Evolutionary conservation across 257 asterid genomes (phyloP), one percentile per base, ranked within the genome.

Genomic region (Solanum ossicruentum): DNA sequence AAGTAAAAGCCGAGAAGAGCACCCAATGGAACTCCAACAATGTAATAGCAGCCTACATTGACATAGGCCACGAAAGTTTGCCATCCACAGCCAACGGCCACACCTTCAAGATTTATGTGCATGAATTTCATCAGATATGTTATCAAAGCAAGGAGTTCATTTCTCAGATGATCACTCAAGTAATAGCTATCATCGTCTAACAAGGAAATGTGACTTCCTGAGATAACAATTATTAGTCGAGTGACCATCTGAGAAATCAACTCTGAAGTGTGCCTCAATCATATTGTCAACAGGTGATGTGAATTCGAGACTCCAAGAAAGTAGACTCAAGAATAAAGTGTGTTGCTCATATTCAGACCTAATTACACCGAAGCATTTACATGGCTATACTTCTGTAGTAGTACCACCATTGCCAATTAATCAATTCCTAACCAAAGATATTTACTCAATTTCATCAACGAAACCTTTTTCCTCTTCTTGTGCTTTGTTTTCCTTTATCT

Each of bases 51-150:
- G 41, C 88, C 89, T 7, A 87, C 84, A 32, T 88, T 88, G 43
- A 88, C 91, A 66, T 86, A 86, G 7, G 91, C 89, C 41, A 88
- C 91, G 17, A 86, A 88, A 20, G 89, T 10, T 80, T 88, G 91
- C 91, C 91, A 88, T 43, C 91, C 91, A 66, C 91, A 88, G 21
- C 91, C 91, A 65, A 88, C 89, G 10, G 91, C 91, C 61, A 88
- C 89, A 51, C 89, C 89, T 88, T 56, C 7, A 66, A 36, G 17
- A 47, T n/a, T 72, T 45, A 72, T 0, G 8, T 72, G 39, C 23
- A 56, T 1, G 84, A 15, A 56, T 32, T 18, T 26, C 0, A 26
- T 49, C 63, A 83, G 39, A 43, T 72, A n/a, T 18, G 36, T 43
- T 3, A 71, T 10, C 55, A 71, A 71, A 20, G 26, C 56, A 43